Base-by-base conservation (phyloP, 176 grass and related monocot genomes). In the Bromus sterilis region DNA sequence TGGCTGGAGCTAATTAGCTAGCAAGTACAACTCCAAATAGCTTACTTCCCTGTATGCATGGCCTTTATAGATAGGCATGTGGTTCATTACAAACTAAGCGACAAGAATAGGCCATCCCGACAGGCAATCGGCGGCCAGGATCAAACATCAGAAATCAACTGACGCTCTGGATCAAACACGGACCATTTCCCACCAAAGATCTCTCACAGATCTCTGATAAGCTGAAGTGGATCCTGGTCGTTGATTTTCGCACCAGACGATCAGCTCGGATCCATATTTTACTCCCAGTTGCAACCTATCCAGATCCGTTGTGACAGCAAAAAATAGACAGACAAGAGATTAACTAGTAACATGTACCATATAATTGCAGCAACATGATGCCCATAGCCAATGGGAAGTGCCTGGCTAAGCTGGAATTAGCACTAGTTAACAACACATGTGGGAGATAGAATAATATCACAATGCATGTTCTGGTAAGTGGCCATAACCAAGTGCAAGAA, bases 381-480 rank as follows among this genome's bases (percentile, higher is more conserved):
- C 37, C 43, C 12, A 49, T 23, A 7, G 42, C 34, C 86, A 73
- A 76, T 67, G 11, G 55, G 64, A 35, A 40, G 74, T 11, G 56
- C 2, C 35, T 69, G 20, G 59, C 86, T 79, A 84, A 88, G 81
- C 80, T 84, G 75, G 80, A 67, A 84, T 84, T 44, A 67, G 67
- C 86, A 70, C 33, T 74, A 37, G 74, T 88, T 84, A 84, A 65
- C 77, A 85, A 55, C 82, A 77, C 83, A 89, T 89, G 83, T 82
- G 65, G 73, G 60, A 86, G 78, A 86, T 86, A 86, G 78, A 86
- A 89, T 86, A 89, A 82, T 48, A 89, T 78, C 82, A 81, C 82
- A 71, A 55, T 78, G 83, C 72, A 89, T 82, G 83, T 89, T 73
- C 65, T 46, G 64, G 2, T 53, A 21, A 53, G 49, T 53, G 49